Base-by-base conservation (phyloP, 148 eudicot genomes). In the Rhododendron kiyosumense region DNA sequence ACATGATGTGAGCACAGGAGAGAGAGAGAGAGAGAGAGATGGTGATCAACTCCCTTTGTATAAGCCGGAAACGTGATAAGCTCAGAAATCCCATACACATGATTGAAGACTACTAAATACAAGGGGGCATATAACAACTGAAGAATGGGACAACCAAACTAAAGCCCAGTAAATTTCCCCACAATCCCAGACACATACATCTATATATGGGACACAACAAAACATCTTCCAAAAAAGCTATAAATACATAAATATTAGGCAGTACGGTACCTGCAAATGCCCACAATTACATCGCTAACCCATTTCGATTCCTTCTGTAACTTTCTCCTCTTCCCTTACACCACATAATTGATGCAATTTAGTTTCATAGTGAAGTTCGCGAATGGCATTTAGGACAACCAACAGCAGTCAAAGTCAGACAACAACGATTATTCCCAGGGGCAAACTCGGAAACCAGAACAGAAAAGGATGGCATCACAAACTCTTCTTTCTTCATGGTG, bases 241-340 rank as follows among this genome's bases (percentile, higher is more conserved):
- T 61, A 85, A 61, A 59, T 81, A 88, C 87, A 88, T 77, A 88
- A 81, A 78, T 83, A 69, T 10, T 65, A 79, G 49, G 63, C 80
- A 65, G 61, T 10, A 73, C 30, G 36, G 79, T 45, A 63, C 86
- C 79, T 15, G 51, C 22, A 45, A 78, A 78, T 87, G 71, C 86
- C 79, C 80, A 69, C 67, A 73, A 71, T 63, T 51, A 87, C 86
- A 80, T 38, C 65, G 22, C 41, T 51, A 79, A 76, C 80, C 48
- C 30, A 18, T 52, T 24, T 45, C 32, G 22, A 32, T 73, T 65
- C 81, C 82, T 45, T 69, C 63, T 46, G 81, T 20, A 32, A 51
- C 86, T 67, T 41, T 71, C 10, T 76, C 81, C 28, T 61, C 57
- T 83, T 41, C 84, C 52, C 82, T 26, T 22, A 14, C 18, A 78